Conservation (phyloP, 2,329 filamentous ascomycete species). For the Xylariales sp. region DNA sequence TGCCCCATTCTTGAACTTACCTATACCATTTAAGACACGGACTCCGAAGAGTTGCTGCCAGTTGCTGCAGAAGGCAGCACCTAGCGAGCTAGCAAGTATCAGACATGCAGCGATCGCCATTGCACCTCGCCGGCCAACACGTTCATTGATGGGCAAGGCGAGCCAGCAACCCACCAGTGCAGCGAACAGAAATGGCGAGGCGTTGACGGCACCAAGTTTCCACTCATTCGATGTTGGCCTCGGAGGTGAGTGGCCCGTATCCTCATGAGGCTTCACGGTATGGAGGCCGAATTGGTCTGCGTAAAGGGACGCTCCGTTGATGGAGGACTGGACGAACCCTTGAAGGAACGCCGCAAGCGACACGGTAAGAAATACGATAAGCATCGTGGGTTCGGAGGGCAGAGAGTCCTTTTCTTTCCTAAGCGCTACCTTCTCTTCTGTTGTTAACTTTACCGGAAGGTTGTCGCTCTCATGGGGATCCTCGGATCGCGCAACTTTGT, state of each 20-base stretch:
- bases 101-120: conserved; percentile 55
- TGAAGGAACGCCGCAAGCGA: conserved; percentile 59
- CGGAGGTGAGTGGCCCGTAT: neutral
- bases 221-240: conserved; percentile 48
- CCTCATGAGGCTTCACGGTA: neutral
- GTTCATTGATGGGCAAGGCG: conserved; percentile 56
- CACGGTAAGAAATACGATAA: conserved; percentile 56
- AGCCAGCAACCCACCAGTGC: conserved; percentile 55
- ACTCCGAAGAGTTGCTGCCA: conserved; percentile 53
- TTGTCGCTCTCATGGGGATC: conserved; percentile 38
- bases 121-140: conserved; percentile 55
- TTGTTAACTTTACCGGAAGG: conserved; percentile 50
- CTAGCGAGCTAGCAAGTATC: conserved; percentile 55
- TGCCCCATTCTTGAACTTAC: conserved; percentile 44
- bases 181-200: conserved; percentile 55
- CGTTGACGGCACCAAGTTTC: conserved; percentile 55
- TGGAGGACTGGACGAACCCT: conserved; percentile 58
- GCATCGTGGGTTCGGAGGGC: conserved; percentile 55
- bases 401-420: conserved; percentile 53
- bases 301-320: conserved; percentile 56
- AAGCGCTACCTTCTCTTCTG: conserved; percentile 54
- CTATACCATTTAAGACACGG: conserved; percentile 54
- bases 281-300: conserved; percentile 25
- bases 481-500: conserved; percentile 51
- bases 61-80: conserved; percentile 49